Conservation (phyloP, 306 rosid genomes). For the Bauhinia variegata region DNA sequence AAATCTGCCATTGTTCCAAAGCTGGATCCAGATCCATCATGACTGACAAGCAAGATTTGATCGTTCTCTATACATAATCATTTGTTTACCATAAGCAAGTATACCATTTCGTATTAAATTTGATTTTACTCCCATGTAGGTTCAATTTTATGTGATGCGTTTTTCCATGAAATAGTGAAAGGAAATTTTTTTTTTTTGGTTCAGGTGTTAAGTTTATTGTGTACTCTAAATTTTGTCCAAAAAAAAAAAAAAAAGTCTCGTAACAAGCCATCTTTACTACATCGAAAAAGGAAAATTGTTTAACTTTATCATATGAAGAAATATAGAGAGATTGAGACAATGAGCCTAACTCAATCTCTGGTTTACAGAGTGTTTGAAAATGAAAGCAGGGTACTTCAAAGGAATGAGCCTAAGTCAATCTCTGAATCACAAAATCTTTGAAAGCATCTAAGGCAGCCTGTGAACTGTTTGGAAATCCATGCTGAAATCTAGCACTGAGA, state of each 20-base stretch:
- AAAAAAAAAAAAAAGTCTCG: too few relatives aligned
- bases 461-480: constrained; percentile 57
- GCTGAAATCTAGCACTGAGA: constrained; percentile 43
- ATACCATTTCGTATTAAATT: constrained; percentile 43
- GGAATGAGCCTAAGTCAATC: background rate
- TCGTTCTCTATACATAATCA: constrained; percentile 50
- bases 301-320: background rate
- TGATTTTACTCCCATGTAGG: constrained; percentile 50
- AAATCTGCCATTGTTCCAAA: constrained; percentile 74
- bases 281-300: too few relatives aligned
- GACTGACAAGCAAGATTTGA: constrained; percentile 33
- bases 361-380: constrained; percentile 3
- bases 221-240: constrained; percentile 29
- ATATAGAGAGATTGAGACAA: background rate
- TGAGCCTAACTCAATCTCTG: background rate
- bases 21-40: constrained; percentile 70
- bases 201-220: constrained; percentile 38
- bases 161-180: constrained; percentile 38
- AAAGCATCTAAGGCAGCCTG: constrained; percentile 53
- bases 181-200: background rate
- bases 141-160: constrained; percentile 42
- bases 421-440: constrained; percentile 18
- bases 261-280: too few relatives aligned
- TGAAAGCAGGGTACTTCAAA: too few relatives aligned
- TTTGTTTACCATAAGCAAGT: constrained; percentile 52